Evolutionary conservation across 2,329 filamentous ascomycete species (phyloP).

Genomic region (Beauveria australis): DNA sequence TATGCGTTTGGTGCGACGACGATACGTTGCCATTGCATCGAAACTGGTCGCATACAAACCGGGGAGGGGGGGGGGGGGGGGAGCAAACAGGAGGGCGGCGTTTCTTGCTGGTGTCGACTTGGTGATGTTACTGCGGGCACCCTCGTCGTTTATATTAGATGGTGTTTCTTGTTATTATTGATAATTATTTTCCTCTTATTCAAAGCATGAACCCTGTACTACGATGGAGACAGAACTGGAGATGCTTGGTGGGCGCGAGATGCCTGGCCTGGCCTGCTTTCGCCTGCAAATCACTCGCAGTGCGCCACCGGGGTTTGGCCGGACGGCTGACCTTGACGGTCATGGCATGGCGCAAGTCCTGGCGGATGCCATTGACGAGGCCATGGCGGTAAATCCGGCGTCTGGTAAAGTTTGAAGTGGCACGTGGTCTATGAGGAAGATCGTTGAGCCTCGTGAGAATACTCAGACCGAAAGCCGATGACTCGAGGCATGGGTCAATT

Average conservation of each 20-base stretch:
- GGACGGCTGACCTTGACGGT: not conserved
- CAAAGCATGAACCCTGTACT: not conserved
- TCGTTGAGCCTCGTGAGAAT: not conserved
- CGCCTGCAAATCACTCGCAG: not conserved
- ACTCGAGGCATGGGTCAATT: not conserved
- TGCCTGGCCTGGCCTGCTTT: not conserved
- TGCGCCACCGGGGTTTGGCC: not conserved
- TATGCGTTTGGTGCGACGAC: slow-evolving; percentile 4
- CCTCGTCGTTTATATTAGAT: not conserved
- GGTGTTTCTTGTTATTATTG: not conserved
- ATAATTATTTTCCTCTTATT: not conserved
- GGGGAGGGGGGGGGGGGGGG: not conserved
- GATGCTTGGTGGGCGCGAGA: not conserved
- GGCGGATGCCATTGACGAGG: slow-evolving; percentile 1
- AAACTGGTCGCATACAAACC: not conserved
- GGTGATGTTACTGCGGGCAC: slow-evolving; percentile 2
- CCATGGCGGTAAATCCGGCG: not conserved
- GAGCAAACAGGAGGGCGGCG: not conserved
- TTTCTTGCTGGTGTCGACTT: not conserved
- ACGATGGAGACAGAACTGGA: not conserved
- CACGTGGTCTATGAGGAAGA: not conserved
- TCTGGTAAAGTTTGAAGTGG: not conserved
- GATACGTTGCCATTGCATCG: slow-evolving; percentile 10
- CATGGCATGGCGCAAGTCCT: not conserved
- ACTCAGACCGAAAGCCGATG: not conserved